A percentile compares a stretch with the other conserved stretches of the same genome.
Evolutionary conservation across 177 flowering plant genomes (phyloP).

Genomic region (Vitis hybrid): DNA sequence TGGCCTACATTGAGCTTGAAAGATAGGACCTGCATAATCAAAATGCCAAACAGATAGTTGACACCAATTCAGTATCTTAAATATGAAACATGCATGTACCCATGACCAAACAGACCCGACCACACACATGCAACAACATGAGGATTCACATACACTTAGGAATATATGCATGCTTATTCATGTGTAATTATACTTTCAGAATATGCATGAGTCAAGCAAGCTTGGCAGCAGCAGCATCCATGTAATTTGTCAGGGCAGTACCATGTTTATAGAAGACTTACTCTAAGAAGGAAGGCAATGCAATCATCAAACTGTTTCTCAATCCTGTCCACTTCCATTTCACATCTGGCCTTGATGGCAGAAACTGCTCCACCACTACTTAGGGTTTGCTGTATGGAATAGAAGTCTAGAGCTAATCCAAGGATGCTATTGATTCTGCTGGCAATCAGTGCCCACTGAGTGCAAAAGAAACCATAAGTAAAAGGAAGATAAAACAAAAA

Average conservation of each 20-base stretch:
- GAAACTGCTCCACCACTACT: slow-evolving; percentile 75
- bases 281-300: slow-evolving; percentile 93
- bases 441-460: slow-evolving; percentile 91
- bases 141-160: too few species aligned
- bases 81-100: not conserved
- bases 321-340: slow-evolving; percentile 80
- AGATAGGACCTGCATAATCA: slow-evolving; percentile 72
- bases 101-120: too few species aligned
- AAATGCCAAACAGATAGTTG: not conserved
- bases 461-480: not conserved
- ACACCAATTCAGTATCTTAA: not conserved
- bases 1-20: slow-evolving; percentile 93
- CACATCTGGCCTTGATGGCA: slow-evolving; percentile 81
- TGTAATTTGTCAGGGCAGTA: too few species aligned
- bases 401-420: slow-evolving; percentile 91
- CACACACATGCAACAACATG: not conserved
- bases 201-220: too few species aligned
- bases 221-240: too few species aligned
- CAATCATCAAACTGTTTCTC: slow-evolving; percentile 98
- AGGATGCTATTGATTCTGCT: slow-evolving; percentile 91
- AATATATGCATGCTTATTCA: too few species aligned
- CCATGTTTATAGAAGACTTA: slow-evolving; percentile 22
- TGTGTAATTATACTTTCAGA: too few species aligned
- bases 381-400: slow-evolving; percentile 74
- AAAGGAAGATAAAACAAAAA: too few species aligned